Base-by-base conservation (phyloP, 2,329 filamentous ascomycete species). In the Curvularia spicifera region DNA sequence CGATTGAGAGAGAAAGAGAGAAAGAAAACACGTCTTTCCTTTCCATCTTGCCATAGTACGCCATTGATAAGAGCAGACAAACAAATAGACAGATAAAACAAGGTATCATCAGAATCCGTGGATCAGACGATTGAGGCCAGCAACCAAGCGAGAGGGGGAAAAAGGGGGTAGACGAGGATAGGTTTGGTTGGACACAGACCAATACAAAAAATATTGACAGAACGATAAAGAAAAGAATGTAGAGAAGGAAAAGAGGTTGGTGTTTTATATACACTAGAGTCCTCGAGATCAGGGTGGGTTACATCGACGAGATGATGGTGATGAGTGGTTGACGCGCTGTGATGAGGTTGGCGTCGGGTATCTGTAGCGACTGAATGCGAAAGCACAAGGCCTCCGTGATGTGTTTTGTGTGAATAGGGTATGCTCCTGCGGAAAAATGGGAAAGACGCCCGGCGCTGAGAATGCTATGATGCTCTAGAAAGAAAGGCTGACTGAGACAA, bases 311-410 rank as follows among this genome's bases (percentile, higher is more conserved):
- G 51, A 15, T 49, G 24, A 9, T 20, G 37, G 29, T 46, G 33
- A 28, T 46, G 42, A 28, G 42, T 31, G 51, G 33, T 54, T 57
- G 55, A 57, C 55, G 55, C 55, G 45, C 55, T 49, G 45, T 40
- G 55, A 31, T 29, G 51, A 49, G 55, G 37, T 54, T 57, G 55
- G 63, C 69, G 68, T 75, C 71, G 72, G 72, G 72, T 75, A 75
- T 75, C 67, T 67, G 72, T 74, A 74, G 67, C 61, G 71, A 75
- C 71, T 66, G 71, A 70, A 66, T 50, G 26, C 60, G 62, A 64
- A 65, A 69, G 70, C 31, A 49, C 29, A 35, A 53, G 24, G 29
- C 63, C 67, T 68, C 66, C 63, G 55, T 44, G 46, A 37, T 35
- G 35, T 44, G 51, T 46, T 42, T 47, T 44, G 35, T 31, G 13